Conservation (phyloP, 169 alveolate species). For the Plasmodium malariae region DNA sequence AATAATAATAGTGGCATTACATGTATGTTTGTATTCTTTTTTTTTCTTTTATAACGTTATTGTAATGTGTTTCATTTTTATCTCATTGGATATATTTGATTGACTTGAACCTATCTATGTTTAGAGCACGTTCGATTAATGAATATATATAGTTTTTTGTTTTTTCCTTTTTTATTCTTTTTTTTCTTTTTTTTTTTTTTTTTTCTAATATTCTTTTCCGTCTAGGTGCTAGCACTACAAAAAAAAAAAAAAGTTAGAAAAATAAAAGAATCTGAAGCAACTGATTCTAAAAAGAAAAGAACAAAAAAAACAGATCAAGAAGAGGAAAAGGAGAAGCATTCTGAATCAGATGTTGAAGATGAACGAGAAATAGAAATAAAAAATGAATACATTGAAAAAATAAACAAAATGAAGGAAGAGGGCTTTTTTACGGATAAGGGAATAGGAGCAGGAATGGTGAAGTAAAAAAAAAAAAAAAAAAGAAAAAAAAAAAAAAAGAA, state of each 20-base stretch:
- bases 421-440: constrained; percentile 74
- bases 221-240: constrained; percentile 64
- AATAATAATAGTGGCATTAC: too few species aligned
- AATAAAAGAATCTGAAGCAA: constrained; percentile 9
- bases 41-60: too few species aligned
- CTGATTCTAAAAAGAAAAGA: constrained; percentile 37
- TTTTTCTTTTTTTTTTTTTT: too few species aligned
- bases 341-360: constrained; percentile 6
- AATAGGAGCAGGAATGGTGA: constrained; percentile 67
- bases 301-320: constrained; percentile 13
- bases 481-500: not conserved
- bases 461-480: not conserved
- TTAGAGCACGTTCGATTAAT: too few species aligned
- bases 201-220: not conserved
- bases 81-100: too few species aligned
- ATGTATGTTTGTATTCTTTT: too few species aligned
- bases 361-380: constrained; percentile 58
- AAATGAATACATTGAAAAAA: constrained; percentile 63
- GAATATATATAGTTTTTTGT: too few species aligned
- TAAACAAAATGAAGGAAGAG: constrained; percentile 68
- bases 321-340: constrained; percentile 3
- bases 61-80: too few species aligned
- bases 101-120: too few species aligned
- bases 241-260: constrained; percentile 50
- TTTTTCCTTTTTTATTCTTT: too few species aligned